Percentiles rank a stretch among this genome's conserved stretches.
phyloP scores from a whole-genome alignment of 1,139 yeast genomes.

The Debaryomyces nepalensis region DNA sequence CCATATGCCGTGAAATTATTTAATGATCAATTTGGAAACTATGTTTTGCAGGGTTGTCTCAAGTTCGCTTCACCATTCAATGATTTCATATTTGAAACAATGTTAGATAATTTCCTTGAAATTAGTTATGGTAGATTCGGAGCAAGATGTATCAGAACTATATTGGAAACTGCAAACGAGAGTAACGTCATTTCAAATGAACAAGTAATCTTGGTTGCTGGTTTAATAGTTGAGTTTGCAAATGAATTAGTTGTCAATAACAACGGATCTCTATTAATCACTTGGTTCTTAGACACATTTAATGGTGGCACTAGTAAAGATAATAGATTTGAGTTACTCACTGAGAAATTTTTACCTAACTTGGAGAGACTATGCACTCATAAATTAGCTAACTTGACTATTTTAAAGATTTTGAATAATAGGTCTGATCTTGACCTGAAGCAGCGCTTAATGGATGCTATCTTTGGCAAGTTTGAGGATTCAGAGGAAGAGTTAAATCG shows the following conservation, averaged over 20 bases:
- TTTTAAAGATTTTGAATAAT: constrained; percentile 76
- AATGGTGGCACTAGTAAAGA: constrained; percentile 54
- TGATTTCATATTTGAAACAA: constrained; percentile 86
- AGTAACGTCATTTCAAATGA: constrained; percentile 57
- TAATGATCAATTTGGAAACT: constrained; percentile 95
- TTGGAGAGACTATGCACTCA: constrained; percentile 75
- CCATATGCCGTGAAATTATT: constrained; percentile 87
- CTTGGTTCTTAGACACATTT: constrained; percentile 95
- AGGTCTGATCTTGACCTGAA: constrained; percentile 69
- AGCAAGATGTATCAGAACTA: constrained; percentile 92
- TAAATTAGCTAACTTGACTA: constrained; percentile 82
- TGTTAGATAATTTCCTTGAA: constrained; percentile 76
- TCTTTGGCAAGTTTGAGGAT: constrained; percentile 59
- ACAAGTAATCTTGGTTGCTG: constrained; percentile 77
- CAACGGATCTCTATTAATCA: constrained; percentile 86
- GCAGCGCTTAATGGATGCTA: constrained; percentile 60
- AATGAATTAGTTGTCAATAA: constrained; percentile 81
- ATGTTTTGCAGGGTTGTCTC: constrained; percentile 91
- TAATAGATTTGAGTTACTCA: constrained; percentile 37
- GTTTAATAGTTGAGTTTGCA: constrained; percentile 77
- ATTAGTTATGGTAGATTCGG: constrained; percentile 93
- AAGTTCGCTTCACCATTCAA: constrained; percentile 89
- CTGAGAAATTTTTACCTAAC: constrained; percentile 61
- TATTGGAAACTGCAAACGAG: constrained; percentile 68
- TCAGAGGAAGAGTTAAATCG: constrained; percentile 26